Conservation (phyloP, 1,139 yeast genomes). For the Suhomyces chickasaworum region DNA sequence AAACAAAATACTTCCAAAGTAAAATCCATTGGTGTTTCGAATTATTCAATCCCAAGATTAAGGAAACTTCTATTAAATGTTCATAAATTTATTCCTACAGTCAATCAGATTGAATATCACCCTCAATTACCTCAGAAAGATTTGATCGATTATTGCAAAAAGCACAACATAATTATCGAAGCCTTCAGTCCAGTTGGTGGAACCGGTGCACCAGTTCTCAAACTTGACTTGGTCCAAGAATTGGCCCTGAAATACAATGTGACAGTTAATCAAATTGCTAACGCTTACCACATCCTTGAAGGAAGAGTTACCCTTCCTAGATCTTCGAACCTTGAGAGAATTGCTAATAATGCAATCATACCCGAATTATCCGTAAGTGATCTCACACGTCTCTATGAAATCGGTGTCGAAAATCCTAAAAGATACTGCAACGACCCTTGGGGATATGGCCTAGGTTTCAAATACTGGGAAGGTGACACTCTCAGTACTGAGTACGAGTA, state of each 20-base stretch:
- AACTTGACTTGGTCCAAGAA: slow-evolving; percentile 33
- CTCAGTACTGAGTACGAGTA: slow-evolving; percentile 18
- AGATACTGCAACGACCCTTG: slow-evolving; percentile 38
- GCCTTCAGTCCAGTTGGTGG: slow-evolving; percentile 44
- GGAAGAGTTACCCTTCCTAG: slow-evolving; percentile 39
- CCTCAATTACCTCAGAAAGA: slow-evolving; percentile 44
- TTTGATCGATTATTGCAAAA: slow-evolving; percentile 30
- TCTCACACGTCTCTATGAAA: slow-evolving; percentile 38
- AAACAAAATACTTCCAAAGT: slow-evolving; percentile 32
- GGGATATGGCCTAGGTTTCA: slow-evolving; percentile 43
- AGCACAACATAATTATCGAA: slow-evolving; percentile 29
- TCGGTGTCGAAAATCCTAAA: slow-evolving; percentile 48
- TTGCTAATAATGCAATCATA: slow-evolving; percentile 31
- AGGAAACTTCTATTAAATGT: slow-evolving; percentile 30
- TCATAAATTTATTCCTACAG: slow-evolving; percentile 31
- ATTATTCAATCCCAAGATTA: slow-evolving; percentile 33
- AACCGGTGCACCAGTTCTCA: slow-evolving; percentile 39
- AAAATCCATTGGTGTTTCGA: slow-evolving; percentile 37
- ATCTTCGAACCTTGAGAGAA: slow-evolving; percentile 41
- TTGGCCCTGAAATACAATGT: slow-evolving; percentile 37
- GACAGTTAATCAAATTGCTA: slow-evolving; percentile 36
- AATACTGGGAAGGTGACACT: slow-evolving; percentile 39
- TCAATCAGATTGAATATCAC: slow-evolving; percentile 42
- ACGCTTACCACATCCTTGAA: slow-evolving; percentile 41
- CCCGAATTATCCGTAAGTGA: slow-evolving; percentile 49